A percentile compares a stretch with the other conserved stretches of the same genome.
These are phyloP conservation scores for Populus nigra DNA, from an alignment of 345 rosid species.

Conservation along the genomic window DNA sequence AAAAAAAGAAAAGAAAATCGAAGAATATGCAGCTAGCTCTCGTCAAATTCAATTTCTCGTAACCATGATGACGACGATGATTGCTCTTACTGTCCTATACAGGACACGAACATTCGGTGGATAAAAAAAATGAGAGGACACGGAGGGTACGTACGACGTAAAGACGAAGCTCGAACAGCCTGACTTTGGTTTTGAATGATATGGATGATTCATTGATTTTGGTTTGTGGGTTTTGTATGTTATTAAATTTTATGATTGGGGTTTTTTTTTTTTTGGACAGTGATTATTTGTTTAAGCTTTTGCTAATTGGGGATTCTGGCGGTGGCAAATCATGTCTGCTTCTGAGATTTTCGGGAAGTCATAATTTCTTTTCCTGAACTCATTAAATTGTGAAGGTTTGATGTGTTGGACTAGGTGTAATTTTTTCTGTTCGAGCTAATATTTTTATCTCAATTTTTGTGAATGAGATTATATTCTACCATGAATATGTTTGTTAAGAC, in stretches of 20 bases:
- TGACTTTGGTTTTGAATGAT: neutral
- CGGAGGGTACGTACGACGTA: neutral
- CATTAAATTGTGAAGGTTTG: neutral
- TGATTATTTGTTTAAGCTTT: conserved; percentile 22
- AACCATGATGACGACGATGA: neutral
- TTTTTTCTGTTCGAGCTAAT: no score
- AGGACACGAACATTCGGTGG: neutral
- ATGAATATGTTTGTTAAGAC: no score
- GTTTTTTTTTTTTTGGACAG: neutral
- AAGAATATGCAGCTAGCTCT: no score
- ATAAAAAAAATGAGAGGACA: neutral
- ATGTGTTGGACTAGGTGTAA: neutral
- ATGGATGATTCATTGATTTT: neutral
- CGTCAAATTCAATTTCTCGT: no score
- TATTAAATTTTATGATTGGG: neutral
- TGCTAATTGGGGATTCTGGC: conserved; percentile 26
- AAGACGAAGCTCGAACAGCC: neutral
- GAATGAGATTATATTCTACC: no score
- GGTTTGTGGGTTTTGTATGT: neutral
- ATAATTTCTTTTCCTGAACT: neutral
- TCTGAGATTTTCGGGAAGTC: conserved; percentile 24
- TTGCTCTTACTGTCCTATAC: neutral
- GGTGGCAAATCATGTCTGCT: conserved; percentile 32
- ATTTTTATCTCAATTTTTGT: no score
- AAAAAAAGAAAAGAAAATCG: no score